phyloP scores from a whole-genome alignment of 768 basidiomycete species.

The Calocybe cyanea region DNA sequence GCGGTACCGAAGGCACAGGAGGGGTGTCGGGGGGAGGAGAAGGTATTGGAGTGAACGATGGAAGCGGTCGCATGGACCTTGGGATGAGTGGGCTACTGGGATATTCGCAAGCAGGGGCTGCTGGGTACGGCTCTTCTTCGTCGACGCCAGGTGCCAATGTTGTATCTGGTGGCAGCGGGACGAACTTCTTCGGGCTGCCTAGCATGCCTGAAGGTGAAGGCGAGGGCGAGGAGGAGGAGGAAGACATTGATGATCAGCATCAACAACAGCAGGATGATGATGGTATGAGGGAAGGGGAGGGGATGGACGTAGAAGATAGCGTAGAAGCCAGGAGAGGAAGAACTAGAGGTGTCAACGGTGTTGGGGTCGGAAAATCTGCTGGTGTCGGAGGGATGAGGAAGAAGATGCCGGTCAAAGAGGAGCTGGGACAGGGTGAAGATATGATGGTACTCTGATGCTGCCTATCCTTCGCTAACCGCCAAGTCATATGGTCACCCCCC shows the following conservation, averaged over 20 bases:
- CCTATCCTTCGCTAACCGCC: too few relatives aligned
- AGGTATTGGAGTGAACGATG: conserved; percentile 2
- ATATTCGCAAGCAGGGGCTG: conserved; percentile 7
- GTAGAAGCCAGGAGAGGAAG: conserved; percentile 15
- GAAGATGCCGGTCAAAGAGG: conserved; percentile 13
- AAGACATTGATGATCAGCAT: not conserved
- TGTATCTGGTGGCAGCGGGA: not conserved
- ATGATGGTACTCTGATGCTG: conserved; percentile 20
- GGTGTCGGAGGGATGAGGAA: conserved; percentile 12
- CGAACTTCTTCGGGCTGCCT: conserved; percentile 21
- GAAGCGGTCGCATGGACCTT: conserved; percentile 4
- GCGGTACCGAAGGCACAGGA: not conserved
- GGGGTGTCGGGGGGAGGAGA: not conserved
- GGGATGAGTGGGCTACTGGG: conserved; percentile 11
- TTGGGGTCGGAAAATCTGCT: conserved; percentile 5
- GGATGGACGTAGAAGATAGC: conserved; percentile 3
- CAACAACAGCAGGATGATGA: conserved; percentile 2
- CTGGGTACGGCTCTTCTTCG: too few relatives aligned
- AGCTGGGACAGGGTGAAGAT: conserved; percentile 17
- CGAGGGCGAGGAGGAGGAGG: conserved; percentile 9
- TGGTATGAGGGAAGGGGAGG: conserved; percentile 10
- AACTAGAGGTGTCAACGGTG: conserved; percentile 14
- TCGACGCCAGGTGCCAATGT: not conserved
- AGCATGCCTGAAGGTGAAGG: conserved; percentile 26
- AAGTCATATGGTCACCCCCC: too few relatives aligned